Percentiles rank a stretch among this genome's conserved stretches.
Evolutionary conservation across 179 eudicot genomes (phyloP).

Genomic region (Silene coronaria): DNA sequence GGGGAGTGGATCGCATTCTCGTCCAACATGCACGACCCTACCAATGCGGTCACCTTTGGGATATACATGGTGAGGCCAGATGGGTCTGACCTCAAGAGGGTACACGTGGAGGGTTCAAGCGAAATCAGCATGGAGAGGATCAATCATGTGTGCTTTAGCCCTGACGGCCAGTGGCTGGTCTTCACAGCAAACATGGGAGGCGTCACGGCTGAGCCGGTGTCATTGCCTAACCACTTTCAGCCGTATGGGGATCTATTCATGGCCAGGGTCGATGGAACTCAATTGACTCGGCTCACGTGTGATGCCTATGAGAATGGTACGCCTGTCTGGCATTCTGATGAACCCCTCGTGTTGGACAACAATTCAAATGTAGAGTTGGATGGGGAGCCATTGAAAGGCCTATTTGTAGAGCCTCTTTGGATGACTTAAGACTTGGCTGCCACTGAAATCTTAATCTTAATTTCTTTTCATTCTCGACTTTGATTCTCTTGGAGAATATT

Average conservation of each 20-base stretch:
- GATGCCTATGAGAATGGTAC: slow-evolving; percentile 78
- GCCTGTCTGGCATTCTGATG: slow-evolving; percentile 52
- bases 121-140: slow-evolving; percentile 51
- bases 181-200: slow-evolving; percentile 66
- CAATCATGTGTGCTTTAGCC: slow-evolving; percentile 75
- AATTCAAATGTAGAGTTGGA: slow-evolving; percentile 22
- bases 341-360: background rate
- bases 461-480: too few relatives aligned
- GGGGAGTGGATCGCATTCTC: slow-evolving; percentile 73
- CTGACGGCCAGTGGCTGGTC: slow-evolving; percentile 60
- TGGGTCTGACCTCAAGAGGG: slow-evolving; percentile 47
- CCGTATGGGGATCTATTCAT: slow-evolving; percentile 70
- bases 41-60: slow-evolving; percentile 40
- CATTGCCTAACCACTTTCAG: slow-evolving; percentile 75
- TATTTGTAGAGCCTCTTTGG: slow-evolving; percentile 71
- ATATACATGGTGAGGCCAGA: slow-evolving; percentile 53
- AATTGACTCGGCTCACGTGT: slow-evolving; percentile 59
- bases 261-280: slow-evolving; percentile 59
- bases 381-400: slow-evolving; percentile 49
- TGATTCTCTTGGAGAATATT: too few relatives aligned
- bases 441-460: too few relatives aligned
- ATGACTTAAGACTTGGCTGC: slow-evolving; percentile 27
- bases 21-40: slow-evolving; percentile 62
- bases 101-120: slow-evolving; percentile 38
- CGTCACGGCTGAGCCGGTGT: slow-evolving; percentile 69